A percentile compares a stretch with the other conserved stretches of the same genome.
Conservation (phyloP, 352 stramenopile species). For the Globisporangium camurandrum region DNA sequence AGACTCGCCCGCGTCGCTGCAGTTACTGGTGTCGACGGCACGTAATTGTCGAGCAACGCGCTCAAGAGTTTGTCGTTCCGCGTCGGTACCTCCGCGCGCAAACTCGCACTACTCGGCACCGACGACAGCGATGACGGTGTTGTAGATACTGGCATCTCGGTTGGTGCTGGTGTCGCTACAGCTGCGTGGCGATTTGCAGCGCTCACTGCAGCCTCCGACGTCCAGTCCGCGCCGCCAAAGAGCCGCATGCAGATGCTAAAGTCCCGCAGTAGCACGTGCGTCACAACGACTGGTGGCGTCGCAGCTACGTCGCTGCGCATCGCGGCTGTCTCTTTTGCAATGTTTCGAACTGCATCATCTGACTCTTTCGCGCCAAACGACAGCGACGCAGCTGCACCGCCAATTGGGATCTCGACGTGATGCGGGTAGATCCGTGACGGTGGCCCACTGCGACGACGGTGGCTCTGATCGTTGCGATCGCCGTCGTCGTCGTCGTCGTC, state of each 20-base stretch:
- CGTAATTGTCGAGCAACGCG: slow-evolving; percentile 77
- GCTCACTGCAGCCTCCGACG: slow-evolving; percentile 41
- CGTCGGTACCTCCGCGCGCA: not conserved
- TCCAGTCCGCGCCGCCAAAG: slow-evolving; percentile 83
- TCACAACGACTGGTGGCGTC: slow-evolving; percentile 55
- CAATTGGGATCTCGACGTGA: slow-evolving; percentile 83
- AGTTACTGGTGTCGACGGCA: too few species aligned
- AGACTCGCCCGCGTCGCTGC: slow-evolving; percentile 26
- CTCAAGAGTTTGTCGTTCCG: slow-evolving; percentile 73
- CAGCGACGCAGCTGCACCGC: slow-evolving; percentile 68
- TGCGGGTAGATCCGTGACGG: slow-evolving; percentile 80
- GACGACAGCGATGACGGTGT: too few species aligned
- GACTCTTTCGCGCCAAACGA: slow-evolving; percentile 84
- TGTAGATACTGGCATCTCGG: too few species aligned
- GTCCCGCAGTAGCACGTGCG: slow-evolving; percentile 76
- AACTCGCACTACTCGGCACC: not conserved
- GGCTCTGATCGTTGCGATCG: not conserved
- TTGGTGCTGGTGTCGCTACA: too few species aligned
- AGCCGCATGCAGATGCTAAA: slow-evolving; percentile 87
- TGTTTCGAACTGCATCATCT: slow-evolving; percentile 61
- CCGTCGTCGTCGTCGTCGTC: slow-evolving; percentile 16
- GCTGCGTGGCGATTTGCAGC: slow-evolving; percentile 19
- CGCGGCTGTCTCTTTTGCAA: slow-evolving; percentile 49
- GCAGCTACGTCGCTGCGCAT: slow-evolving; percentile 39
- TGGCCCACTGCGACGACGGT: slow-evolving; percentile 23